Evolutionary conservation across 116 monocot species (phyloP), one percentile per base, ranked within the genome.

Genomic region (Posidonia oceanica): DNA sequence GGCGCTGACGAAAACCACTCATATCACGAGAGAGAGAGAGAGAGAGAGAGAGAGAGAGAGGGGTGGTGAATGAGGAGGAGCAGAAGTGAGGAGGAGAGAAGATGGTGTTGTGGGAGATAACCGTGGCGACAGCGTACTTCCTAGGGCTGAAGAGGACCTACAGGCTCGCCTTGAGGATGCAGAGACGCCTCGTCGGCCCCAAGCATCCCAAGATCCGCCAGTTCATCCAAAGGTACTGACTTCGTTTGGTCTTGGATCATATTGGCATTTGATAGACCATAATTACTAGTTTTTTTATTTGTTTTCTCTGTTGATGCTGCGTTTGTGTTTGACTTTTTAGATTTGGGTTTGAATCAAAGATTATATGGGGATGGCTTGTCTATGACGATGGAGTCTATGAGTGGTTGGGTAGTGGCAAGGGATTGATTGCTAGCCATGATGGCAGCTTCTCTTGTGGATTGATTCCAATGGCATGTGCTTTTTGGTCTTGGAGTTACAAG

Each of bases 61-160:
- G 23, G 68, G 12, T 2, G 12, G 40, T 15, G 42, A 38, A 5
- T 17, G 39, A 7, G 15, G 72, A 64, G 66, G 17, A 51, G 55
- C 40, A 4, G 63, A 14, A n/a, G 72, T 37, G 42, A 60, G 52
- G 66, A 66, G 39, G n/a, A 18, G 66, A 20, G n/a, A 63, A 80
- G 71, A 84, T 84, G 84, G 88, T 84, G 64, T 52, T 84, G 54
- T 84, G 84, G 88, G 88, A 84, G 80, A 75, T 84, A 40, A 75
- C 88, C 5, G 58, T 80, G 36, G 77, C 72, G 63, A 82, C 82
- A 7, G 88, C 88, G 22, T 84, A 84, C 72, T 84, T 84, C 75
- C 63, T 84, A 61, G 84, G 87, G 40, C 53, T 88, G 72, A 79
- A 57, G 72, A 66, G 81, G 42, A 87, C 87, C 18, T 87, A 87